Evolutionary conservation across 164 flowering plant species (phyloP).

Genomic region (Berberis thunbergii): DNA sequence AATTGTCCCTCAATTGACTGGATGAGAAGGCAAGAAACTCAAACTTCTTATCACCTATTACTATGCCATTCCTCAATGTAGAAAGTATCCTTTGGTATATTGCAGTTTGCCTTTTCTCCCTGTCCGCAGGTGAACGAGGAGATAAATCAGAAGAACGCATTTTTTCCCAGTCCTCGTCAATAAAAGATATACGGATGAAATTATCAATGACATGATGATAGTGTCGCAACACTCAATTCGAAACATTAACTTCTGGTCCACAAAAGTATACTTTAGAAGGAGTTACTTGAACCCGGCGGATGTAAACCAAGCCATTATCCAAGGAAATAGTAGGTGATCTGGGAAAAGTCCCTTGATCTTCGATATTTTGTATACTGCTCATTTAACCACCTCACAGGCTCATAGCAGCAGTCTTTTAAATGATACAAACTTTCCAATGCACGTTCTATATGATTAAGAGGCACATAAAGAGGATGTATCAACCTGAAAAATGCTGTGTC

Average conservation of each 20-base stretch:
- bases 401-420: no score
- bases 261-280: constrained; percentile 63
- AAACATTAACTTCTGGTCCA: constrained; percentile 76
- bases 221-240: constrained; percentile 65
- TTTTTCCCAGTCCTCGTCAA: constrained; percentile 70
- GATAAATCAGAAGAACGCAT: constrained; percentile 48
- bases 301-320: constrained; percentile 62
- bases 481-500: neutral
- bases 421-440: constrained; percentile 52
- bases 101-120: constrained; percentile 25
- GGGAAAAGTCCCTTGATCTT: constrained; percentile 13
- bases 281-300: constrained; percentile 67
- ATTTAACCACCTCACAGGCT: constrained; percentile 22
- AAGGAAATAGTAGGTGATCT: constrained; percentile 32
- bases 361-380: constrained; percentile 37
- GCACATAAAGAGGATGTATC: neutral
- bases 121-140: constrained; percentile 24
- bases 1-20: constrained; percentile 73
- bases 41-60: no score
- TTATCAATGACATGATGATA: constrained; percentile 43
- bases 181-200: constrained; percentile 71
- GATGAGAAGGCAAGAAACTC: constrained; percentile 62
- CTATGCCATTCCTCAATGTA: no score
- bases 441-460: constrained; percentile 32
- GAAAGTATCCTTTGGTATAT: constrained; percentile 47